These are phyloP conservation scores for Dovyalis caffra DNA, from an alignment of 345 rosid genomes.

Conservation along the genomic window DNA sequence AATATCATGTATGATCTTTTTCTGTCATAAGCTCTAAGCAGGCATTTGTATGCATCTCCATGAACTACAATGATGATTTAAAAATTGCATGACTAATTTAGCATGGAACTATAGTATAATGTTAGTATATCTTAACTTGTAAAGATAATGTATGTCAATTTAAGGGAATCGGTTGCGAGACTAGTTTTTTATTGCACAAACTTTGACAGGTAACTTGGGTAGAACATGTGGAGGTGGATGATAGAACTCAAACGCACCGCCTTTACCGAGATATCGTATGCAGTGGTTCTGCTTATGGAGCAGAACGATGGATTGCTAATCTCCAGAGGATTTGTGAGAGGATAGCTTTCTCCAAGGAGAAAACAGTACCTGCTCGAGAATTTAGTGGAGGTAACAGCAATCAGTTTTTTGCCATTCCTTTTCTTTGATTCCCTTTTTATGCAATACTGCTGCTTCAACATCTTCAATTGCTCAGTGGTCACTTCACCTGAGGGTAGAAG, in stretches of 20 bases:
- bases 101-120: background rate
- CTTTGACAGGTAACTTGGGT: constrained; percentile 65
- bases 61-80: background rate
- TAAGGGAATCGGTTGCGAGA: background rate
- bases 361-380: constrained; percentile 18
- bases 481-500: constrained; percentile 33
- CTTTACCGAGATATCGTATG: constrained; percentile 50
- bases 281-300: constrained; percentile 50
- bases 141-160: background rate
- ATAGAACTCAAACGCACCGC: constrained; percentile 43
- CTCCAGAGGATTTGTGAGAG: constrained; percentile 71
- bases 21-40: background rate
- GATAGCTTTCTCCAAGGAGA: constrained; percentile 24
- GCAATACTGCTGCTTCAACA: background rate
- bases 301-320: constrained; percentile 53
- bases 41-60: background rate
- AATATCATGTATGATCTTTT: background rate
- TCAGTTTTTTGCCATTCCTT: background rate
- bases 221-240: constrained; percentile 76
- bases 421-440: background rate
- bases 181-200: background rate
- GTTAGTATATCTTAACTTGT: background rate
- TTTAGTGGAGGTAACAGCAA: constrained; percentile 36
- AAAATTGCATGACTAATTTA: background rate
- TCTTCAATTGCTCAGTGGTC: constrained; percentile 22